Evolutionary conservation across 2,329 filamentous ascomycete species (phyloP).

Genomic region (Bipolaris oryzae): DNA sequence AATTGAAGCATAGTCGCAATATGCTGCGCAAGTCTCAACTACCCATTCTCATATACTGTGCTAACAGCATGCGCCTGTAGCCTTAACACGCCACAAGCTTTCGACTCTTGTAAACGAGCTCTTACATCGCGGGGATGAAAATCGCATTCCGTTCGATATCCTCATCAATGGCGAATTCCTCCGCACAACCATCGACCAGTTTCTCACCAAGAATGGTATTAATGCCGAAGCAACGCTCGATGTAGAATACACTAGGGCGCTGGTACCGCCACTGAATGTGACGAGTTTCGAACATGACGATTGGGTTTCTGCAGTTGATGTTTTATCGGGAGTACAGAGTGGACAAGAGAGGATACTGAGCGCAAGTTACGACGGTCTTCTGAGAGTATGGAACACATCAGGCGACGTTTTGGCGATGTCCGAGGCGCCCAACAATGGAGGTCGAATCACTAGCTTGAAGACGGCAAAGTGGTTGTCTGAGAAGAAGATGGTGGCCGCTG

Average conservation of each 20-base stretch:
- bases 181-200: slow-evolving; percentile 86
- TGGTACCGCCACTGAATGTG: slow-evolving; percentile 87
- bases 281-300: slow-evolving; percentile 96
- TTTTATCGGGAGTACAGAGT: slow-evolving; percentile 67
- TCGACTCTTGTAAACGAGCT: slow-evolving; percentile 69
- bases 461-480: slow-evolving; percentile 82
- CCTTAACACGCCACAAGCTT: slow-evolving; percentile 50
- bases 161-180: slow-evolving; percentile 93
- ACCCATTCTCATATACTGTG: neutral
- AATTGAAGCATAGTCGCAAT: neutral
- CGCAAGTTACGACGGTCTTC: slow-evolving; percentile 87
- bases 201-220: slow-evolving; percentile 82
- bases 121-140: slow-evolving; percentile 60
- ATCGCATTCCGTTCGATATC: slow-evolving; percentile 87
- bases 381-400: slow-evolving; percentile 86
- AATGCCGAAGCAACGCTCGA: slow-evolving; percentile 86
- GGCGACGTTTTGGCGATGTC: slow-evolving; percentile 85
- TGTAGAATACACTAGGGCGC: slow-evolving; percentile 89
- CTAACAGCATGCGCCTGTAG: slow-evolving; percentile 27
- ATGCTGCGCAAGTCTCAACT: neutral
- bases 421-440: slow-evolving; percentile 67
- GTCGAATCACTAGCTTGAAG: slow-evolving; percentile 71
- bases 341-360: slow-evolving; percentile 80
- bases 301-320: slow-evolving; percentile 89
- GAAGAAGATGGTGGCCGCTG: slow-evolving; percentile 78